Conservation (phyloP, 306 rosid genomes). For the Corylus heterophylla region DNA sequence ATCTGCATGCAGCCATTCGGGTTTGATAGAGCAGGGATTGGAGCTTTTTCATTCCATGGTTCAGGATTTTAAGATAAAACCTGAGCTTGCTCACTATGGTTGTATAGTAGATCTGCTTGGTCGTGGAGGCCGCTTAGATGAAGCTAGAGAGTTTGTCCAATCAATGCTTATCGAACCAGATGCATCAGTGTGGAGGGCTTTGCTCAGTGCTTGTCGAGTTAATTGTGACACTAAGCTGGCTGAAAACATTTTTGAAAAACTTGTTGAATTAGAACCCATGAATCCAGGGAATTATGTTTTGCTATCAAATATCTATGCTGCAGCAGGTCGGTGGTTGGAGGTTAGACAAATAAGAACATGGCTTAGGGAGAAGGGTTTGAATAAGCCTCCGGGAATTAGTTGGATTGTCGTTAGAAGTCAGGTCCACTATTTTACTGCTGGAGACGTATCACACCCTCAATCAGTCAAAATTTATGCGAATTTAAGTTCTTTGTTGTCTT, state of each 20-base stretch:
- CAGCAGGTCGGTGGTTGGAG: conserved; percentile 43
- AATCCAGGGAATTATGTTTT: conserved; percentile 46
- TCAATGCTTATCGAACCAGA: conserved; percentile 42
- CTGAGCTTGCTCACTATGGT: conserved; percentile 49
- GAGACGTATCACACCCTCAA: conserved; percentile 37
- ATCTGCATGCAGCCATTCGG: conserved; percentile 58
- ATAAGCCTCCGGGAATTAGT: conserved; percentile 43
- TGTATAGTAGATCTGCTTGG: conserved; percentile 53
- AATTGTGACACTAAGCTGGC: conserved; percentile 28
- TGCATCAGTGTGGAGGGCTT: conserved; percentile 56
- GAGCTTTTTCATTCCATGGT: conserved; percentile 43
- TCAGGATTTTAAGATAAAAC: conserved; percentile 37
- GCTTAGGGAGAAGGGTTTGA: conserved; percentile 41
- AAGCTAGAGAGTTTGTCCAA: conserved; percentile 42
- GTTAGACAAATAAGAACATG: conserved; percentile 33
- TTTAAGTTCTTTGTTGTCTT: conserved; percentile 33
- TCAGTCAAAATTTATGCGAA: conserved; percentile 39
- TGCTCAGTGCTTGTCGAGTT: conserved; percentile 46
- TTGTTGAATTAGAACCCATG: conserved; percentile 46
- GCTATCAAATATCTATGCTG: conserved; percentile 50
- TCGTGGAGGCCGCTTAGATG: conserved; percentile 42
- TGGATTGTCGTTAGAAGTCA: conserved; percentile 45
- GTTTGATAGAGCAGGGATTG: conserved; percentile 39
- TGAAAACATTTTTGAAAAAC: conserved; percentile 35
- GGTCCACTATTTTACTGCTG: conserved; percentile 36